Evolutionary conservation across 2,329 filamentous ascomycete genomes (phyloP).

Genomic region (Calonectria hawksworthii): DNA sequence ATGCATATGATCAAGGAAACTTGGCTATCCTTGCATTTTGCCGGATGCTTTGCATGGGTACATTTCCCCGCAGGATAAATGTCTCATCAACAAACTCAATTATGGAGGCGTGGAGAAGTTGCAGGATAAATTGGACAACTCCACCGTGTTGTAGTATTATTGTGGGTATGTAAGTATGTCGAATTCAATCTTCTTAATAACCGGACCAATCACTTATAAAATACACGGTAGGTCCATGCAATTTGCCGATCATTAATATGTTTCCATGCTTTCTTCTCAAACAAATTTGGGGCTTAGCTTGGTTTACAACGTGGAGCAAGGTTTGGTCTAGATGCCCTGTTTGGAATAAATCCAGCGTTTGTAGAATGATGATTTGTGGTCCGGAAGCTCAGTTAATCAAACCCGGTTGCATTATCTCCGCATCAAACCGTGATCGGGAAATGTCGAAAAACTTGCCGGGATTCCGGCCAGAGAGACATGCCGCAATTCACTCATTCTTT

Average conservation of each 20-base stretch:
- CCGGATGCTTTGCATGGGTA: background rate
- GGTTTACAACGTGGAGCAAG: background rate
- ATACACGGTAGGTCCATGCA: background rate
- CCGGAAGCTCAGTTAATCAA: background rate
- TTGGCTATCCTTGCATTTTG: background rate
- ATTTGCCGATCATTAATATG: background rate
- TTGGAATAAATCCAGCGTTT: background rate
- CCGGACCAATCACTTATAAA: background rate
- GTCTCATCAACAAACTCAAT: background rate
- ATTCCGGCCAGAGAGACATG: background rate
- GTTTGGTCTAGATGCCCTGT: background rate
- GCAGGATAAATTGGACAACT: background rate
- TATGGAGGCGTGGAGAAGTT: background rate
- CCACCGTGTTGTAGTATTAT: background rate
- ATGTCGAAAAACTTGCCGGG: background rate
- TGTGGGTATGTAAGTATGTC: background rate
- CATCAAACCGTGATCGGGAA: background rate
- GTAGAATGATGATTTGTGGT: background rate
- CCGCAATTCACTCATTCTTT: background rate
- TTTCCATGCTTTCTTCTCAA: background rate
- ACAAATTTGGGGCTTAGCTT: background rate
- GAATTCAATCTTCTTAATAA: background rate
- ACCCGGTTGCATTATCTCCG: background rate
- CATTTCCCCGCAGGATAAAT: constrained; percentile 7
- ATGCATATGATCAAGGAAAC: background rate